A percentile compares a stretch with the other conserved stretches of the same genome.
Conservation (phyloP, 2,329 filamentous ascomycete genomes). For the Diaporthe sp. region DNA sequence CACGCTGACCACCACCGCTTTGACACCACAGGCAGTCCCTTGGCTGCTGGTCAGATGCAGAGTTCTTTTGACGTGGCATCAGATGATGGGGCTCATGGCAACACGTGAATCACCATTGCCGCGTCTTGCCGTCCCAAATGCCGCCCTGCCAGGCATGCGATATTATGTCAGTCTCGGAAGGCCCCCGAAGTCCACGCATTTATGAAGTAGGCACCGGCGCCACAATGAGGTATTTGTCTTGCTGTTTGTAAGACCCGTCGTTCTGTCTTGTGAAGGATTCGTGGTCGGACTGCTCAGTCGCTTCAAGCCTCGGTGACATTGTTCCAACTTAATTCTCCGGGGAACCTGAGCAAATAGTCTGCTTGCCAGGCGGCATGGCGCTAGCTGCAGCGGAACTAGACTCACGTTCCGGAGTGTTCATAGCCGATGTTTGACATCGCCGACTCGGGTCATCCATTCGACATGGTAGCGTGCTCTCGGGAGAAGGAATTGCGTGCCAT, state of each 20-base stretch:
- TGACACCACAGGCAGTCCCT: conserved; percentile 21
- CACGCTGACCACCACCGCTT: conserved; percentile 36
- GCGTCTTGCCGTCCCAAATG: conserved; percentile 15
- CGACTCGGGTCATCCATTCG: not conserved
- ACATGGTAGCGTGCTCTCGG: not conserved
- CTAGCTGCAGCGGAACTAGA: conserved; percentile 6
- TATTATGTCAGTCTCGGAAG: not conserved
- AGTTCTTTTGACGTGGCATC: conserved; percentile 28
- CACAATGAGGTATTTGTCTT: not conserved
- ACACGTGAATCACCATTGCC: conserved; percentile 25
- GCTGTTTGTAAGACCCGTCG: not conserved
- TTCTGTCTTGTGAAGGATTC: not conserved
- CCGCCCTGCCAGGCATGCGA: not conserved
- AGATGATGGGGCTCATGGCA: conserved; percentile 22
- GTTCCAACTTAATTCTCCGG: not conserved
- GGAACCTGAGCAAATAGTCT: not conserved
- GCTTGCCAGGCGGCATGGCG: conserved; percentile 1
- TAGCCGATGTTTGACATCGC: not conserved
- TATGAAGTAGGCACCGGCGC: not conserved
- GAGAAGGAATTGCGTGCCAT: too few relatives aligned
- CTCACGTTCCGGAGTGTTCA: not conserved
- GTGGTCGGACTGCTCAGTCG: not conserved
- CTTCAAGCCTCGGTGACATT: not conserved
- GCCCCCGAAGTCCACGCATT: not conserved
- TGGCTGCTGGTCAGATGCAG: conserved; percentile 33